Percentiles rank a stretch among this genome's conserved stretches.
Conservation (phyloP, 2,329 filamentous ascomycete genomes). For the Fusarium marasasianum region DNA sequence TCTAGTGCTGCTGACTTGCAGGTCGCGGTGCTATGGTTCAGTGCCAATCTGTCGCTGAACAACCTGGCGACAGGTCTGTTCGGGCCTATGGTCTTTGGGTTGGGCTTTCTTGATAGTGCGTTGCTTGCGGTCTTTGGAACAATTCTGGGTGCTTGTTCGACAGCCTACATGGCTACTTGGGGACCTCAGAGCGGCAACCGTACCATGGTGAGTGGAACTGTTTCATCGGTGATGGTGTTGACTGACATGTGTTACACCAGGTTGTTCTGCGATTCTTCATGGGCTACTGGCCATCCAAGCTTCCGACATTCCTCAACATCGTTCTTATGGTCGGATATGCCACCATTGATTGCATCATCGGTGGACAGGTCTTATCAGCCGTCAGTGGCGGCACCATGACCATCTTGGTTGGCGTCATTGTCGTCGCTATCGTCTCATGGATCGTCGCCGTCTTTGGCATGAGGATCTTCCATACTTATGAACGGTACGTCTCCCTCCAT, state of each 20-base stretch:
- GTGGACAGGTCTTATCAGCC: constrained; percentile 78
- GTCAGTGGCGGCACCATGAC: constrained; percentile 73
- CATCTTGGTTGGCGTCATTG: constrained; percentile 77
- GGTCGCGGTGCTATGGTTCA: constrained; percentile 55
- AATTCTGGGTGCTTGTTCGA: constrained; percentile 74
- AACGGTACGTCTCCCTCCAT: constrained; percentile 52
- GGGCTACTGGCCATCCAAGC: constrained; percentile 65
- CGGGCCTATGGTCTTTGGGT: constrained; percentile 71
- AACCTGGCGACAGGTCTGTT: constrained; percentile 74
- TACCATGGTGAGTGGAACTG: constrained; percentile 66
- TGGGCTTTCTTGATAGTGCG: constrained; percentile 78
- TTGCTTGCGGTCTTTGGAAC: constrained; percentile 81
- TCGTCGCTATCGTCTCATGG: constrained; percentile 78
- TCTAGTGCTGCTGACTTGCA: constrained; percentile 50
- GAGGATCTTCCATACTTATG: constrained; percentile 73
- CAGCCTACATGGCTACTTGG: constrained; percentile 81
- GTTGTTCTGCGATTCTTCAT: constrained; percentile 81
- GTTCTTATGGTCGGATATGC: constrained; percentile 81
- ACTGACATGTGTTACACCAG: constrained; percentile 28
- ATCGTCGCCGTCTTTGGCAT: constrained; percentile 72
- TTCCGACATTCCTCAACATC: constrained; percentile 47
- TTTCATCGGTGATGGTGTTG: neutral
- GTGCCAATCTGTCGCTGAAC: constrained; percentile 56
- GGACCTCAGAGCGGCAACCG: constrained; percentile 78
- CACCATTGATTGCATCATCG: constrained; percentile 81